Evolutionary conservation across 2,329 filamentous ascomycete species (phyloP).

Genomic region (Fusarium succisae): DNA sequence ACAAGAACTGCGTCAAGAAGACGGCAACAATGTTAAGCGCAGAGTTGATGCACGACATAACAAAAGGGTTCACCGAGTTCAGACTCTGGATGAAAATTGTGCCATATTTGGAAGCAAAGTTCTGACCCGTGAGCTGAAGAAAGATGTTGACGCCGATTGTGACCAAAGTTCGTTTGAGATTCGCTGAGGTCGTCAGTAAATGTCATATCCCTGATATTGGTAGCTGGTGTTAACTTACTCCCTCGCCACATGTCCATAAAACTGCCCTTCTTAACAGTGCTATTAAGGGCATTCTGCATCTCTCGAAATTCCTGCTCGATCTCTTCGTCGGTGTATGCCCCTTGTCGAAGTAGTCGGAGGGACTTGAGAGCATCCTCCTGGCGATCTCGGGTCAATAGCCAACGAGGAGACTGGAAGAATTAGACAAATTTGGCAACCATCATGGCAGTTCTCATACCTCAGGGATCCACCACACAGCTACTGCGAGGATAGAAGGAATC

Average conservation of each 20-base stretch:
- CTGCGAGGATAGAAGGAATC: constrained; percentile 42
- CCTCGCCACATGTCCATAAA: constrained; percentile 1
- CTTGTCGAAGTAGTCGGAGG: constrained; percentile 38
- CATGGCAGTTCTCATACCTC: background rate
- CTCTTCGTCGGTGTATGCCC: constrained; percentile 37
- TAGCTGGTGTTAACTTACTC: background rate
- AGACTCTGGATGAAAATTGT: constrained; percentile 44
- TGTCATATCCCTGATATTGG: background rate
- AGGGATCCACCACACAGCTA: constrained; percentile 3
- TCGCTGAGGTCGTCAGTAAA: background rate
- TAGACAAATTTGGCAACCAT: constrained; percentile 31
- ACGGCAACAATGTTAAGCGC: constrained; percentile 26
- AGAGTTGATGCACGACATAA: constrained; percentile 35
- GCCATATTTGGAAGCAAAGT: constrained; percentile 45
- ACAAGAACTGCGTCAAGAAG: constrained; percentile 6
- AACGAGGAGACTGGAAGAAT: constrained; percentile 42
- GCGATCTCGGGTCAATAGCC: constrained; percentile 42
- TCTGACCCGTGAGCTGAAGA: constrained; percentile 44
- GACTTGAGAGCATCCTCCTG: constrained; percentile 43
- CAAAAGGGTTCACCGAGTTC: constrained; percentile 43
- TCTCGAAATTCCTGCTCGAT: constrained; percentile 31
- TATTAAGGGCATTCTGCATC: constrained; percentile 5
- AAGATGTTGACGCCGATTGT: constrained; percentile 44
- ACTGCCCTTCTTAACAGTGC: background rate
- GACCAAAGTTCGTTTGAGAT: constrained; percentile 40